Evolutionary conservation across 2,329 filamentous ascomycete species (phyloP).

Genomic region (Epichloe sylvatica): DNA sequence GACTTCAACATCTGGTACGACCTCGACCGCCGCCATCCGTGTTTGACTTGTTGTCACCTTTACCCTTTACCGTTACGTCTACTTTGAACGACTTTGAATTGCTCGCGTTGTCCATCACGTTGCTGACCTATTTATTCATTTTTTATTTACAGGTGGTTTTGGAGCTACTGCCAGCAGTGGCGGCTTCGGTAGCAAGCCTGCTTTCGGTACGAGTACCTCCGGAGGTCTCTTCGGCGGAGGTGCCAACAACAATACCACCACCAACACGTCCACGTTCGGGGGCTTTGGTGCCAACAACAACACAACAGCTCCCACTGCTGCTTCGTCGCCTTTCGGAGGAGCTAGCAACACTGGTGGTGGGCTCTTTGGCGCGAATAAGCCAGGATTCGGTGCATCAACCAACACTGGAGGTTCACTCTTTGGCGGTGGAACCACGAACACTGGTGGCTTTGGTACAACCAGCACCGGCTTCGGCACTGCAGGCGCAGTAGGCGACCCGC

Average conservation of each 20-base stretch:
- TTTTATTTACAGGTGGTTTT: constrained; percentile 19
- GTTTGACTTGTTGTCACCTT: background rate
- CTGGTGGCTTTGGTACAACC: constrained; percentile 21
- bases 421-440: constrained; percentile 23
- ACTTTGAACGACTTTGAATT: background rate
- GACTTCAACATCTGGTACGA: constrained; percentile 19
- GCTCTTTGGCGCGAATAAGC: constrained; percentile 41
- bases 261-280: constrained; percentile 24
- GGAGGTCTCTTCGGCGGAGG: constrained; percentile 33
- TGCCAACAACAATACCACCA: constrained; percentile 21
- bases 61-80: background rate
- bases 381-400: constrained; percentile 33
- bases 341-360: constrained; percentile 25
- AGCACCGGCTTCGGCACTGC: constrained; percentile 34
- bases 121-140: background rate
- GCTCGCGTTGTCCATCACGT: background rate
- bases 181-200: constrained; percentile 33
- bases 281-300: constrained; percentile 26
- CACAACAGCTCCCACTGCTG: constrained; percentile 14
- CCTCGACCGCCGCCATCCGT: constrained; percentile 2
- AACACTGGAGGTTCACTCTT: constrained; percentile 33
- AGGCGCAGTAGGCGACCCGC: constrained; percentile 36
- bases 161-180: constrained; percentile 20
- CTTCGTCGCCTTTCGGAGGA: constrained; percentile 27
- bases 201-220: constrained; percentile 34